Percentiles rank a stretch among this genome's conserved stretches.
Evolutionary conservation across 306 rosid genomes (phyloP).

Genomic region (Adenanthera pavonina): DNA sequence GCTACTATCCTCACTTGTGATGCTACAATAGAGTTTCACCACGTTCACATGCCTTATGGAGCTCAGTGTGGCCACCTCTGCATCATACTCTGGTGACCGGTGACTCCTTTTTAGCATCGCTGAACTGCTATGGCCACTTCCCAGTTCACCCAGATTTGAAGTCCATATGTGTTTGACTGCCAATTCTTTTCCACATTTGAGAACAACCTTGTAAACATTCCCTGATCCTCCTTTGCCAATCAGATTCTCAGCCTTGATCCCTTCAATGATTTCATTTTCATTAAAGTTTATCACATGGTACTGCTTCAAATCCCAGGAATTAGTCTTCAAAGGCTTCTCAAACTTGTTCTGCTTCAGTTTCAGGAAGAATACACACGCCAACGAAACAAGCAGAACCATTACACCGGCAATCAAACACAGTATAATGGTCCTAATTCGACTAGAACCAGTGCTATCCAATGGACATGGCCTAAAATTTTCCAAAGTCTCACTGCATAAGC

Average conservation of each 20-base stretch:
- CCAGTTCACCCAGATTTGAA: constrained; percentile 32
- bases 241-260: constrained; percentile 55
- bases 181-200: constrained; percentile 55
- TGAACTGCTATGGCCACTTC: constrained; percentile 45
- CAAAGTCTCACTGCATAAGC: constrained; percentile 57
- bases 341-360: constrained; percentile 42
- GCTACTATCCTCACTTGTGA: constrained; percentile 68
- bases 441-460: constrained; percentile 23
- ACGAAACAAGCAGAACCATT: constrained; percentile 43
- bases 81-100: constrained; percentile 53
- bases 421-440: constrained; percentile 36
- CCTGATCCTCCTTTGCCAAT: constrained; percentile 81
- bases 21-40: constrained; percentile 64
- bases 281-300: constrained; percentile 58
- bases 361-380: constrained; percentile 40
- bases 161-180: constrained; percentile 73
- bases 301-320: constrained; percentile 63
- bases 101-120: constrained; percentile 48
- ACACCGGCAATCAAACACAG: constrained; percentile 47
- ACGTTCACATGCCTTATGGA: constrained; percentile 52
- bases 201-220: constrained; percentile 57
- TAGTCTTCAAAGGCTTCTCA: constrained; percentile 40
- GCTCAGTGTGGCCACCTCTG: constrained; percentile 72
- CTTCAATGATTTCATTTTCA: constrained; percentile 58
- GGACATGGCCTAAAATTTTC: constrained; percentile 49